Percentiles rank a stretch among this genome's conserved stretches.
These are phyloP conservation scores for Dictyophora rubrovolvata DNA, from an alignment of 768 basidiomycete species.

Conservation along the genomic window DNA sequence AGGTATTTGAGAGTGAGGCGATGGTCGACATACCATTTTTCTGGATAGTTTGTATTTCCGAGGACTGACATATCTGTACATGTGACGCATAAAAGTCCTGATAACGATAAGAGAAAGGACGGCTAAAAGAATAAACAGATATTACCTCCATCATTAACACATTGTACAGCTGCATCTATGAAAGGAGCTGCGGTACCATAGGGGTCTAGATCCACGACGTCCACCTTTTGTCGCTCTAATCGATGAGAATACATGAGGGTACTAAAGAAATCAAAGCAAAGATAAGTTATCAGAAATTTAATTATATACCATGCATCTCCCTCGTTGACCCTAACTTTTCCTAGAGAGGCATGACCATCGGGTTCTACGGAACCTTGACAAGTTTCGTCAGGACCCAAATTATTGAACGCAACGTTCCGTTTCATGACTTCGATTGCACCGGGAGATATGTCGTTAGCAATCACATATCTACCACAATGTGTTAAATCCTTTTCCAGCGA, in stretches of 20 bases:
- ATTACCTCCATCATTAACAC: constrained; percentile 74
- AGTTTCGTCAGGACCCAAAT: constrained; percentile 31
- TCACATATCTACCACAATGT: constrained; percentile 57
- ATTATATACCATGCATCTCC: constrained; percentile 81
- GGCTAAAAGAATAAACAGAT: neutral
- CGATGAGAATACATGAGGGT: constrained; percentile 87
- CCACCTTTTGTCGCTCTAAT: constrained; percentile 60
- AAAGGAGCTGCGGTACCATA: constrained; percentile 98
- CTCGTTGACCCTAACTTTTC: constrained; percentile 74
- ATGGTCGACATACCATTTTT: constrained; percentile 68
- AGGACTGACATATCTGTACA: constrained; percentile 94
- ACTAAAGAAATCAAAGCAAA: constrained; percentile 28
- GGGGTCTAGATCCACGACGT: constrained; percentile 95
- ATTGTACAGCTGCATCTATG: constrained; percentile 88
- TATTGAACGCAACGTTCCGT: constrained; percentile 77
- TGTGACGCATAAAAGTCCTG: constrained; percentile 87
- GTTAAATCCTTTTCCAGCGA: constrained; percentile 1
- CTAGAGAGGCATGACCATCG: constrained; percentile 16
- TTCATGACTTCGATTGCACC: constrained; percentile 79
- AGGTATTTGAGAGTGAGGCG: neutral
- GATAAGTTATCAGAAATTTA: neutral
- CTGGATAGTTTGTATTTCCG: constrained; percentile 88
- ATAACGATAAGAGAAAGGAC: neutral
- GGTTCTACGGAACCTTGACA: too few species aligned
- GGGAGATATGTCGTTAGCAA: constrained; percentile 88